Base-by-base conservation (phyloP, 495 filamentous ascomycete species). In the Penicillium paxilli region DNA sequence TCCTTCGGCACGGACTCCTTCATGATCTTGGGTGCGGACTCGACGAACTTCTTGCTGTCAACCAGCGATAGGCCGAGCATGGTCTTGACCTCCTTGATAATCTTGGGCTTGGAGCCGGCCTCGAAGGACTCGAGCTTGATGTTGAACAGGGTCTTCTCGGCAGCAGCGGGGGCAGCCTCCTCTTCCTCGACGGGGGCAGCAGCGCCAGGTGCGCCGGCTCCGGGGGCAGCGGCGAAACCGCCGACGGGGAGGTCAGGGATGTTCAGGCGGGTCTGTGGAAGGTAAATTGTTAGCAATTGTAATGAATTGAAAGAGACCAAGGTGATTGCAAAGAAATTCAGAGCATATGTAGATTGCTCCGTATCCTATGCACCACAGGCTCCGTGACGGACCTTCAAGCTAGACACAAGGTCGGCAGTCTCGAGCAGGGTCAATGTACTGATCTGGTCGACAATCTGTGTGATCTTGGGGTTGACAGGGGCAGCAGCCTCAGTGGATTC, bases 21-120 rank as follows among this genome's bases (percentile, higher is more conserved):
- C 90, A 99, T 87, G 64, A 89, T 77, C 89, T 99, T 99, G 58
- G 94, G 94, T 68, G 87, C 90, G 62, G 88, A 88, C 82, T 99
- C 94, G 60, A 98, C 94, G 74, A 99, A 99, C 82, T 99, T 99
- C 87, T 99, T 99, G 77, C 91, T 96, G 74, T 99, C 94, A 62
- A 99, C 94, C 74, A 99, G 81, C 68, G 90, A 95, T 72, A 99
- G 73, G 4, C 95, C 94, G 47, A 99, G 80, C 82, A 99, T 82
- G 62, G 81, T 83, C 85, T 99, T 99, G 74, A 99, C 86, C 81
- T 99, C 94, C 83, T 99, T 99, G 79, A 99, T 99, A 52, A 99
- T 78, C 85, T 99, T 99, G 49, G 95, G 91, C 80, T 99, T 99
- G 51, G 94, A 78, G 12, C 67, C 79, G 24, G 92, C 82, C 33